These are phyloP conservation scores for Monoraphidium neglectum DNA, from an alignment of 139 green algal genomes.

Conservation along the genomic window DNA sequence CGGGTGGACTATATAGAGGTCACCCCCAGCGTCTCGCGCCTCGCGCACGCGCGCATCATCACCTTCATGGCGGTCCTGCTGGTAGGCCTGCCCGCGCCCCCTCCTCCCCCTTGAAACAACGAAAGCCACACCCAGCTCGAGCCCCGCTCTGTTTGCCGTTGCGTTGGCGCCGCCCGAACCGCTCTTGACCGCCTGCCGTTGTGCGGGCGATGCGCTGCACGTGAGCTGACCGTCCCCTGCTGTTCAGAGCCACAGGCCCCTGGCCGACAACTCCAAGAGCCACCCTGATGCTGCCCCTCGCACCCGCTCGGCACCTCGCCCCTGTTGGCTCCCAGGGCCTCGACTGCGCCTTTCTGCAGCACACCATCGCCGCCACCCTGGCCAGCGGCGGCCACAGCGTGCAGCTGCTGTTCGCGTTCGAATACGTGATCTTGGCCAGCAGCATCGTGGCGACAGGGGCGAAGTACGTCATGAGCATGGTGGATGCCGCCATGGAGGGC, in stretches of 20 bases:
- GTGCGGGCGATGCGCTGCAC: too few species aligned
- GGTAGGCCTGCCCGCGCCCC: slow-evolving; percentile 40
- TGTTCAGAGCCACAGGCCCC: neutral
- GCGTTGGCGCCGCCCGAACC: too few species aligned
- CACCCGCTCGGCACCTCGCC: neutral
- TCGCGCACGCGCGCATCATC: slow-evolving; percentile 80
- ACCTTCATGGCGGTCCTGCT: slow-evolving; percentile 84
- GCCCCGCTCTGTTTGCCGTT: too few species aligned
- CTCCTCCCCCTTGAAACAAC: too few species aligned
- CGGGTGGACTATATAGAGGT: slow-evolving; percentile 93
- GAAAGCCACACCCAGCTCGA: too few species aligned
- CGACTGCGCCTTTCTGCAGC: slow-evolving; percentile 84
- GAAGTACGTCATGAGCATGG: slow-evolving; percentile 87
- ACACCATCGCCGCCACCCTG: slow-evolving; percentile 74
- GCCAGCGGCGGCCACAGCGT: slow-evolving; percentile 70
- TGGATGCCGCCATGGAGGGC: slow-evolving; percentile 84
- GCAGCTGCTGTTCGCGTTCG: slow-evolving; percentile 98
- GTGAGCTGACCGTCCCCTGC: too few species aligned
- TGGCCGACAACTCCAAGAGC: neutral
- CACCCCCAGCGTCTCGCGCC: slow-evolving; percentile 76
- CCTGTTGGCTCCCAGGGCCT: slow-evolving; percentile 47
- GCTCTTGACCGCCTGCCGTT: too few species aligned
- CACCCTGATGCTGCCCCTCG: neutral
- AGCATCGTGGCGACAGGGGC: slow-evolving; percentile 63
- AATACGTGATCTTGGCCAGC: slow-evolving; percentile 92